Evolutionary conservation across 352 stramenopile species (phyloP).

Genomic region (Globisporangium radiosum): DNA sequence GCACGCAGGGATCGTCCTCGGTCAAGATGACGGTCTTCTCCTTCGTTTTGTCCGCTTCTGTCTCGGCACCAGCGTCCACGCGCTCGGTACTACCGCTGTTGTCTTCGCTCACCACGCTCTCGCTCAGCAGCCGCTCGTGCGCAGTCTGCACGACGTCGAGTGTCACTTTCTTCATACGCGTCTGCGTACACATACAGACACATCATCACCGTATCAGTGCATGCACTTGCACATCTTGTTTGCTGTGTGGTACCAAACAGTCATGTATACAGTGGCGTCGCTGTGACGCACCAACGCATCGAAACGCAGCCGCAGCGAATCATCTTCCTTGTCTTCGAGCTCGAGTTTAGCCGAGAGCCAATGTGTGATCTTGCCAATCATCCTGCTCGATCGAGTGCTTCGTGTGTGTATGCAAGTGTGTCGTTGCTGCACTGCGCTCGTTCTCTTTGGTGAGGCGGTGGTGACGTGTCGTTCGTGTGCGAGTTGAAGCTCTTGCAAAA

Average conservation of each 20-base stretch:
- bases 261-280: neutral
- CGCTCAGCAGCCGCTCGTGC: slow-evolving; percentile 15
- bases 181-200: slow-evolving; percentile 18
- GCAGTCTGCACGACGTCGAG: slow-evolving; percentile 41
- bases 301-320: slow-evolving; percentile 47
- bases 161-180: slow-evolving; percentile 63
- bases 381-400: slow-evolving; percentile 11
- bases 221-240: too few relatives aligned
- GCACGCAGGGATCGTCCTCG: slow-evolving; percentile 47
- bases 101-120: neutral
- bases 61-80: slow-evolving; percentile 6
- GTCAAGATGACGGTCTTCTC: slow-evolving; percentile 25
- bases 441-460: neutral
- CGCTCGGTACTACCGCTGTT: slow-evolving; percentile 4
- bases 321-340: slow-evolving; percentile 45
- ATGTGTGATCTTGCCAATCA: slow-evolving; percentile 60
- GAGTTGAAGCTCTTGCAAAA: neutral
- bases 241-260: neutral
- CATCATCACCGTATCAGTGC: neutral
- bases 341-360: slow-evolving; percentile 60
- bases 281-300: slow-evolving; percentile 42
- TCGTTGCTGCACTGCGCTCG: neutral
- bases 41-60: neutral
- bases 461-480: neutral
- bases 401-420: neutral